Conservation (phyloP, 1,284 basidiomycete genomes). For the Ceraceosorus guamensis region DNA sequence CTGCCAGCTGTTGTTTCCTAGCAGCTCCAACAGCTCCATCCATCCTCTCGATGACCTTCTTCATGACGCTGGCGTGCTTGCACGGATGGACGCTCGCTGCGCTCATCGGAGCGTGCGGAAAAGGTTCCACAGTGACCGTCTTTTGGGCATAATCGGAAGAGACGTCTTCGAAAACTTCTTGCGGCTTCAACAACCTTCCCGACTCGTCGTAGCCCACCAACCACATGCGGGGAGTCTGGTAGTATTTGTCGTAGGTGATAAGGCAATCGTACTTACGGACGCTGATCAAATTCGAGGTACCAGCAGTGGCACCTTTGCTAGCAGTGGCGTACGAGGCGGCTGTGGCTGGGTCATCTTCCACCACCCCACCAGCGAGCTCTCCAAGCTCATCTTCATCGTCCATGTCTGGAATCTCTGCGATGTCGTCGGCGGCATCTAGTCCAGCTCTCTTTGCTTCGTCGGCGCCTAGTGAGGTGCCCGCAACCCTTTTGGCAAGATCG, state of each 20-base stretch:
- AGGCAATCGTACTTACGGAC: slow-evolving; percentile 98
- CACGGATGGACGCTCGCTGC: slow-evolving; percentile 82
- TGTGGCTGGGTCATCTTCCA: slow-evolving; percentile 36
- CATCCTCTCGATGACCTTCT: slow-evolving; percentile 98
- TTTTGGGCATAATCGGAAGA: slow-evolving; percentile 96
- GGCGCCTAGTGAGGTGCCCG: slow-evolving; percentile 18
- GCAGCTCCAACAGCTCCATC: slow-evolving; percentile 60
- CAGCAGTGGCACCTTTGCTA: slow-evolving; percentile 59
- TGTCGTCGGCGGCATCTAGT: slow-evolving; percentile 13
- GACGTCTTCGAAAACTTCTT: slow-evolving; percentile 94
- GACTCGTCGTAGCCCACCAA: slow-evolving; percentile 45
- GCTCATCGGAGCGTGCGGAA: slow-evolving; percentile 73
- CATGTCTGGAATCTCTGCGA: slow-evolving; percentile 38
- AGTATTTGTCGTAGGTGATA: slow-evolving; percentile 91
- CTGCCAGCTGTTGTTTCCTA: slow-evolving; percentile 51
- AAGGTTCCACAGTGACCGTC: slow-evolving; percentile 96
- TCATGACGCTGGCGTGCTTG: slow-evolving; percentile 99
- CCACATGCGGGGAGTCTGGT: slow-evolving; percentile 46
- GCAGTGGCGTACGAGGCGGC: slow-evolving; percentile 14
- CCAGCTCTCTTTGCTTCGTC: not conserved
- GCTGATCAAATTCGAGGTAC: slow-evolving; percentile 67
- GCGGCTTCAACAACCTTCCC: slow-evolving; percentile 52
- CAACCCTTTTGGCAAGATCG: slow-evolving; percentile 30
- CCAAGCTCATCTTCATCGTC: slow-evolving; percentile 32
- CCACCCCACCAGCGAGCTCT: slow-evolving; percentile 31